Conservation (phyloP, 352 stramenopile genomes). For the Plasmopara halstedii region DNA sequence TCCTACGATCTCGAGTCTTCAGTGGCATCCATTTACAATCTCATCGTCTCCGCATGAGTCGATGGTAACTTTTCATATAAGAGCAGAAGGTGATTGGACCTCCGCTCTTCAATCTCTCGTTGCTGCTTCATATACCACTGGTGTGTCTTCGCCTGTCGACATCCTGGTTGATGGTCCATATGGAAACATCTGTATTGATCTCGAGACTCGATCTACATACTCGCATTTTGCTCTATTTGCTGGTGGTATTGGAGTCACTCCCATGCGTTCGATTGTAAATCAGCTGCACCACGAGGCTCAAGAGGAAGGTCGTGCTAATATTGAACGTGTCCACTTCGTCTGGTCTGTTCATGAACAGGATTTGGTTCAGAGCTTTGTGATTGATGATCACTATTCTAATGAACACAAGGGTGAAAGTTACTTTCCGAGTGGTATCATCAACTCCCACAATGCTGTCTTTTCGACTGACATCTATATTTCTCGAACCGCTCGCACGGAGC, state of each 20-base stretch:
- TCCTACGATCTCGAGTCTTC: slow-evolving; percentile 34
- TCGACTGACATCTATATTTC: slow-evolving; percentile 32
- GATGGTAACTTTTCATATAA: slow-evolving; percentile 62
- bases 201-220: slow-evolving; percentile 26
- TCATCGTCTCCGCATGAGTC: slow-evolving; percentile 55
- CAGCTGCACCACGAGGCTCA: slow-evolving; percentile 18
- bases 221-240: slow-evolving; percentile 40
- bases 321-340: slow-evolving; percentile 37
- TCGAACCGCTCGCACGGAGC: slow-evolving; percentile 10
- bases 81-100: slow-evolving; percentile 54
- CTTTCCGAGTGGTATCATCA: not conserved
- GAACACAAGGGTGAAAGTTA: not conserved
- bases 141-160: not conserved
- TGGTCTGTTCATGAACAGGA: slow-evolving; percentile 35
- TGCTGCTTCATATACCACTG: not conserved
- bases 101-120: slow-evolving; percentile 22
- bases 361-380: slow-evolving; percentile 22
- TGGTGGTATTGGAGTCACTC: slow-evolving; percentile 40
- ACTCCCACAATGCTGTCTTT: slow-evolving; percentile 10
- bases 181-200: slow-evolving; percentile 31
- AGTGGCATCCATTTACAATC: slow-evolving; percentile 88
- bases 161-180: slow-evolving; percentile 48
- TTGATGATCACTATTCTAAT: not conserved
- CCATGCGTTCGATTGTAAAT: slow-evolving; percentile 39
- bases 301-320: slow-evolving; percentile 5